Conservation (phyloP, 2,329 filamentous ascomycete species). For the Pezicula rhizophila region DNA sequence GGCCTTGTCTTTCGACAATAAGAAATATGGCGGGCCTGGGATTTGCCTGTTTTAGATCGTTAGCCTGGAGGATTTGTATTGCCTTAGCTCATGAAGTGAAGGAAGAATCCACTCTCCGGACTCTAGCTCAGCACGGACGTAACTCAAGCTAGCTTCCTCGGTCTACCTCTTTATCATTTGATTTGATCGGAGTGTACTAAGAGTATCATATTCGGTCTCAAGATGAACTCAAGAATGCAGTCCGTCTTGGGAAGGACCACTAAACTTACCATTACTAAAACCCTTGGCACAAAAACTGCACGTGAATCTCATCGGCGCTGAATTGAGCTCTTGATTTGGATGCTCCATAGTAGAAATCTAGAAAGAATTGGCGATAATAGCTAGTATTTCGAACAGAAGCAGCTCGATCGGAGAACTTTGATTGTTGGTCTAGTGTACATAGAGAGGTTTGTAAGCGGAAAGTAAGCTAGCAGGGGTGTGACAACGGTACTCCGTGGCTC, state of each 20-base stretch:
- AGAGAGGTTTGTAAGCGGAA: too few species aligned
- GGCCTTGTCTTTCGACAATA: conserved; percentile 13
- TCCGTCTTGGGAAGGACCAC: not conserved
- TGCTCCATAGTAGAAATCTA: not conserved
- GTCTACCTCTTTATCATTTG: too few species aligned
- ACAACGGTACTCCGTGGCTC: too few species aligned
- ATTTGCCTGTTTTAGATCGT: conserved; percentile 6
- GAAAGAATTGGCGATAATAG: too few species aligned
- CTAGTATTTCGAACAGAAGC: too few species aligned
- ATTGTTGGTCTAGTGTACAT: too few species aligned
- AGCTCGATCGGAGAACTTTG: too few species aligned
- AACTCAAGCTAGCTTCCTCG: not conserved
- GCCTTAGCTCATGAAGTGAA: not conserved
- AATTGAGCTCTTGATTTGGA: not conserved
- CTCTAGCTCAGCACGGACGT: too few species aligned
- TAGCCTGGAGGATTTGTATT: not conserved
- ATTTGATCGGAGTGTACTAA: too few species aligned
- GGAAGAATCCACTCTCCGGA: not conserved
- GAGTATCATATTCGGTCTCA: too few species aligned
- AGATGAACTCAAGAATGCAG: too few species aligned
- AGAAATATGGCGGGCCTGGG: conserved; percentile 10
- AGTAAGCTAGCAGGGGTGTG: too few species aligned
- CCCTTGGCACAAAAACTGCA: conserved; percentile 14
- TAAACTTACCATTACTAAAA: conserved; percentile 10
- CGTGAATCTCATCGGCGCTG: not conserved